These are phyloP conservation scores for Colletotrichum chrysophilum DNA, from an alignment of 2,329 filamentous ascomycete species.

Conservation along the genomic window DNA sequence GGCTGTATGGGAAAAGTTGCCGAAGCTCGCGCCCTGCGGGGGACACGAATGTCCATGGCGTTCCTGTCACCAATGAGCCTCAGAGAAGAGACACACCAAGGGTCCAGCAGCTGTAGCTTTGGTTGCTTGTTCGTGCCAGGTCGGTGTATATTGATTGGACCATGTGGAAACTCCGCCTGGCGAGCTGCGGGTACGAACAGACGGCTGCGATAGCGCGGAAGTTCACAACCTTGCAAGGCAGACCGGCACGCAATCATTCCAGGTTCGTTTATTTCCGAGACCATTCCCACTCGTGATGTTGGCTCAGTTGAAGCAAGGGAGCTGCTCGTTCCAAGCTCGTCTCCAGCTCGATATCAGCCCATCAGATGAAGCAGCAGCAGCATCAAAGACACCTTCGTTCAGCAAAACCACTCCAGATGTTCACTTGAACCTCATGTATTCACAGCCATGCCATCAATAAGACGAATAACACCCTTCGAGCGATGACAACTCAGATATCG, in stretches of 20 bases:
- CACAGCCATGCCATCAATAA: neutral
- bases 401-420: neutral
- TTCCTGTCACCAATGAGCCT: slow-evolving; percentile 2
- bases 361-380: neutral
- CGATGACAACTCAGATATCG: neutral
- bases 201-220: neutral
- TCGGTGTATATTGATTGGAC: neutral
- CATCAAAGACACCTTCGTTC: neutral
- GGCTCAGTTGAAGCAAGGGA: neutral
- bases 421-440: neutral
- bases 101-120: neutral
- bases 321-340: neutral
- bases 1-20: slow-evolving; percentile 1
- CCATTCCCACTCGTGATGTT: neutral
- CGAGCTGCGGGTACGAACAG: neutral
- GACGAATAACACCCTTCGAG: neutral
- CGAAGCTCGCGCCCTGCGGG: slow-evolving; percentile 6
- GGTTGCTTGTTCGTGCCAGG: neutral
- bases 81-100: neutral
- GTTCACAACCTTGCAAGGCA: slow-evolving; percentile 8
- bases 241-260: neutral
- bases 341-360: neutral
- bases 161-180: neutral
- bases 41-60: neutral
- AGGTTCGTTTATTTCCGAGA: neutral